Evolutionary conservation across 179 eudicot species (phyloP).

Genomic region (Beta corolliflora): DNA sequence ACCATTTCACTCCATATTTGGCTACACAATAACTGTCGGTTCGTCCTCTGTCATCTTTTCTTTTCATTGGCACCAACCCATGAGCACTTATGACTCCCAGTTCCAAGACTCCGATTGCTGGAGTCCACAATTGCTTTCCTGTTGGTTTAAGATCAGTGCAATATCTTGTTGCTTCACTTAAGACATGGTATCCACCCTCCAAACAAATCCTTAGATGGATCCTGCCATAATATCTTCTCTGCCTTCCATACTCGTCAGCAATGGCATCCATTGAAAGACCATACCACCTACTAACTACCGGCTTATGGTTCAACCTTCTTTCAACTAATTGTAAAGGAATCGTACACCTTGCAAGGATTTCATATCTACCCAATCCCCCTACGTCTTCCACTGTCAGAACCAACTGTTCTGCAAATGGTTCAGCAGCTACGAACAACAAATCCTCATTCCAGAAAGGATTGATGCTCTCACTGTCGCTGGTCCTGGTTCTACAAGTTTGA

Average conservation of each 20-base stretch:
- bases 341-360: constrained; percentile 12
- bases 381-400: constrained; percentile 24
- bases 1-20: constrained; percentile 25
- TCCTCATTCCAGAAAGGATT: constrained; percentile 23
- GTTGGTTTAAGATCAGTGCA: constrained; percentile 26
- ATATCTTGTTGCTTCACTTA: constrained; percentile 13
- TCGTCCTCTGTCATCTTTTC: constrained; percentile 14
- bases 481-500: constrained; percentile 38
- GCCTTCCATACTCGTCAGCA: constrained; percentile 18
- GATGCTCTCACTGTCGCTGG: not conserved
- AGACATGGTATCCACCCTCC: constrained; percentile 29
- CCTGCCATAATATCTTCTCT: constrained; percentile 13
- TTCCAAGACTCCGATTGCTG: constrained; percentile 29
- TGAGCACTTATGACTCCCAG: constrained; percentile 26
- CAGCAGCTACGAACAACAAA: constrained; percentile 25
- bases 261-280: not conserved
- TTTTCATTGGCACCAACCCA: constrained; percentile 19
- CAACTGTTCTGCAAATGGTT: constrained; percentile 25
- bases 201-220: constrained; percentile 19
- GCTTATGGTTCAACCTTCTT: constrained; percentile 7
- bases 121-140: constrained; percentile 25
- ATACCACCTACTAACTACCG: constrained; percentile 15
- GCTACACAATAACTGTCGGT: constrained; percentile 28
- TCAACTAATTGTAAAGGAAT: constrained; percentile 10
- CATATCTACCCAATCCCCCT: constrained; percentile 18